phyloP scores from a whole-genome alignment of 1,139 yeast genomes.

The Petasospora fabianii region DNA sequence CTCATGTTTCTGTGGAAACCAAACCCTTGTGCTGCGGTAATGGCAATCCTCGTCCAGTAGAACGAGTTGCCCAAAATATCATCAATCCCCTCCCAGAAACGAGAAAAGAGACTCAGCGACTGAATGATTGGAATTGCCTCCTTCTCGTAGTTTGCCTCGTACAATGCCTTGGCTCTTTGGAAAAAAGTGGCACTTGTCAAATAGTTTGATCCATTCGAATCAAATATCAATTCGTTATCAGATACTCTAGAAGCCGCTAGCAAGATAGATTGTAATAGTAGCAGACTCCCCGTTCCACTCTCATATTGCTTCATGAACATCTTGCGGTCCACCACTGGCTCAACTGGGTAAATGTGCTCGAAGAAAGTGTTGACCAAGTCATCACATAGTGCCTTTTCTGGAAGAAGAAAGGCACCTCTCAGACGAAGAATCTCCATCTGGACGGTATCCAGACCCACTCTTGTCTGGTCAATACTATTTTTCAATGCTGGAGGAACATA shows the following conservation, averaged over 20 bases:
- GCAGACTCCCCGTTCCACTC: slow-evolving; percentile 66
- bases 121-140: slow-evolving; percentile 68
- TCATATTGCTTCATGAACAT: slow-evolving; percentile 56
- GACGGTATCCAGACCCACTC: slow-evolving; percentile 44
- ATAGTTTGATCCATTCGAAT: slow-evolving; percentile 52
- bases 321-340: slow-evolving; percentile 67
- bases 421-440: slow-evolving; percentile 65
- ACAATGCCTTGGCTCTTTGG: slow-evolving; percentile 73
- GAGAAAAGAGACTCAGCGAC: slow-evolving; percentile 60
- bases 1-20: slow-evolving; percentile 59
- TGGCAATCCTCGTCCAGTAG: slow-evolving; percentile 75
- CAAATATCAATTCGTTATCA: slow-evolving; percentile 52
- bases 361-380: slow-evolving; percentile 63
- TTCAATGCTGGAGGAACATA: slow-evolving; percentile 30
- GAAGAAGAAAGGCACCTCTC: slow-evolving; percentile 70
- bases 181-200: slow-evolving; percentile 64
- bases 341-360: slow-evolving; percentile 61
- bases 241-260: slow-evolving; percentile 68
- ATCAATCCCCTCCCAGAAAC: slow-evolving; percentile 79
- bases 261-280: slow-evolving; percentile 66
- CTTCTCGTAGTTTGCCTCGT: slow-evolving; percentile 68
- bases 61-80: slow-evolving; percentile 70
- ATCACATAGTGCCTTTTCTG: slow-evolving; percentile 57
- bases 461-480: slow-evolving; percentile 28
- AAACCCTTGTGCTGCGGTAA: slow-evolving; percentile 73